These are phyloP conservation scores for Capsicum rhomboideum DNA, from an alignment of 257 asterid genomes.

Conservation along the genomic window DNA sequence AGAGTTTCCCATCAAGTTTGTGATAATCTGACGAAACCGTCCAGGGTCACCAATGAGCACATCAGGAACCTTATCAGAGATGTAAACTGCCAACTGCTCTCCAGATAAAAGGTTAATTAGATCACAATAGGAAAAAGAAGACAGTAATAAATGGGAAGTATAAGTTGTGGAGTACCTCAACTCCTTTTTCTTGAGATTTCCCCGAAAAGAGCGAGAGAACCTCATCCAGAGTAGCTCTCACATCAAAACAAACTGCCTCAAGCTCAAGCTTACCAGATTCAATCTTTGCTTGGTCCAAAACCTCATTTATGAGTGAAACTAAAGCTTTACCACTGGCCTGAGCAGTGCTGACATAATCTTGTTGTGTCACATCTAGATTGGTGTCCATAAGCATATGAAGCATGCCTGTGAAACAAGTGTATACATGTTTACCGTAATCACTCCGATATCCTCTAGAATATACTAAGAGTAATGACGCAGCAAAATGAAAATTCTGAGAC, in stretches of 20 bases:
- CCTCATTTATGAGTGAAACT: conserved; percentile 94
- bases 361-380: conserved; percentile 83
- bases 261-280: conserved; percentile 99
- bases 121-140: background rate
- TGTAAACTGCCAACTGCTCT: conserved; percentile 79
- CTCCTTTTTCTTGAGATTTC: conserved; percentile 76
- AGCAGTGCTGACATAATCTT: conserved; percentile 91
- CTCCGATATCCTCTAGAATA: background rate
- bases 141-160: background rate
- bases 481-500: conserved; percentile 16
- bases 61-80: conserved; percentile 73
- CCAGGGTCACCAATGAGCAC: conserved; percentile 89
- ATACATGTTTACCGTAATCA: background rate
- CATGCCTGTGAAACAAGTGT: conserved; percentile 52
- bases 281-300: conserved; percentile 95
- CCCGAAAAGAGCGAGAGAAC: conserved; percentile 69
- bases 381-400: conserved; percentile 98
- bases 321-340: conserved; percentile 98
- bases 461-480: background rate
- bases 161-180: conserved; percentile 52
- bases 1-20: conserved; percentile 87
- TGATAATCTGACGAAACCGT: conserved; percentile 84
- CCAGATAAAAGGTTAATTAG: conserved; percentile 14
- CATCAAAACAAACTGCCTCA: conserved; percentile 48
- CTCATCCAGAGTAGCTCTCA: conserved; percentile 39